These are phyloP conservation scores for Nematodospora valgi DNA, from an alignment of 805 yeast genomes.

Conservation along the genomic window DNA sequence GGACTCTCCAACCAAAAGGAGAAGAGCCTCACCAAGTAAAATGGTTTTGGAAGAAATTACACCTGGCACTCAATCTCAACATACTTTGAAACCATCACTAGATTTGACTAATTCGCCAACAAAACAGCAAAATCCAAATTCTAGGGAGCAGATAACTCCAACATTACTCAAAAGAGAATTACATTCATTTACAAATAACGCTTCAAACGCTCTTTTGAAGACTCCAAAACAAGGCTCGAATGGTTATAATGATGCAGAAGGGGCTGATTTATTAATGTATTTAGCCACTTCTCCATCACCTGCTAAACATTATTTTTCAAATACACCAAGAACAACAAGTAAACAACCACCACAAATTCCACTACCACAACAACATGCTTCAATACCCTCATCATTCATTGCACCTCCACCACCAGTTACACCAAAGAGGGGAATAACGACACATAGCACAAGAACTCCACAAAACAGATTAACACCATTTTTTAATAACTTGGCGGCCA, in stretches of 20 bases:
- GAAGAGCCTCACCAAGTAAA: slow-evolving; percentile 13
- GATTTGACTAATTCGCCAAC: slow-evolving; percentile 14
- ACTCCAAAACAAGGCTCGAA: slow-evolving; percentile 37
- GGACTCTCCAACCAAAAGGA: slow-evolving; percentile 34
- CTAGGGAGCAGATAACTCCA: slow-evolving; percentile 28
- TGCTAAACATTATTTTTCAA: slow-evolving; percentile 31
- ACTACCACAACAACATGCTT: slow-evolving; percentile 1
- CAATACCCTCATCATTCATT: slow-evolving; percentile 17
- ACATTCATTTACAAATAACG: slow-evolving; percentile 6
- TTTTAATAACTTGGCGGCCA: slow-evolving; percentile 21
- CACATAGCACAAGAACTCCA: slow-evolving; percentile 29
- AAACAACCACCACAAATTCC: slow-evolving; percentile 6
- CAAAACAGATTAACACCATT: slow-evolving; percentile 42
- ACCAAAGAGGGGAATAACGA: slow-evolving; percentile 28
- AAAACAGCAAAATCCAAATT: background rate
- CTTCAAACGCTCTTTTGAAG: slow-evolving; percentile 10
- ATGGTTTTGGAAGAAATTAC: slow-evolving; percentile 34
- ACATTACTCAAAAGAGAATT: slow-evolving; percentile 24
- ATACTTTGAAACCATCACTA: slow-evolving; percentile 27
- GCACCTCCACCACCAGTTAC: slow-evolving; percentile 44
- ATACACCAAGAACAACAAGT: slow-evolving; percentile 25
- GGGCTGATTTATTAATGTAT: slow-evolving; percentile 78
- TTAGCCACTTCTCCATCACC: slow-evolving; percentile 83
- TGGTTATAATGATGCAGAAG: slow-evolving; percentile 50
- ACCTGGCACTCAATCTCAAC: slow-evolving; percentile 14